Evolutionary conservation across 768 basidiomycete species (phyloP), one percentile per base, ranked within the genome.

Genomic region (Pulveroboletus sp.): DNA sequence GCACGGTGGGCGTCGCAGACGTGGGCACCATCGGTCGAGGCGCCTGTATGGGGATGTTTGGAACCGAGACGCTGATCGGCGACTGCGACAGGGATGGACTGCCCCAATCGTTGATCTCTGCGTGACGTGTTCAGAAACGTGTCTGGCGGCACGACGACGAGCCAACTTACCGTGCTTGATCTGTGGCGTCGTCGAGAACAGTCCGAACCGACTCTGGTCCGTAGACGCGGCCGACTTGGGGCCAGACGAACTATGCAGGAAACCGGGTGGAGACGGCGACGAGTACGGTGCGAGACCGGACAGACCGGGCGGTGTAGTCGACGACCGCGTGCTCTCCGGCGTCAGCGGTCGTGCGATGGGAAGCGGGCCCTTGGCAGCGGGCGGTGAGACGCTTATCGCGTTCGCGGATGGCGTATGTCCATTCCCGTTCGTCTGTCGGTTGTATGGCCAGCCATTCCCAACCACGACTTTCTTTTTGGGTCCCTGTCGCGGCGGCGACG

Each of bases 371-470:
- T 56, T 69, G 4, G 45, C 1, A 23, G 27, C 6, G 14, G 57
- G 51, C 6, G 59, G 65, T 11, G 64, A 65, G 10, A 40, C 39
- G 10, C 47, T 52, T 30, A 43, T 45, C 27, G 45, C 34, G 27
- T 29, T 40, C 22, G 47, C 38, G 10, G 54, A 31, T 19, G 41
- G 22, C n/a, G 50, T 19, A 23, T 62, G 59, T 34, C 68, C 69
- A 14, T 66, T 67, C 16, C 68, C 69, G 13, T 66, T 67, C 16
- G 54, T 29, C 24, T 64, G 62, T 38, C 24, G 57, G 14, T 55
- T 67, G 34, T 67, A 63, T n/a, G 76, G 74, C 76, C 80, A 80
- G 10, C 75, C 74, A 37, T 67, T 69, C 11, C 79, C 79, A 10
- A 81, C 74, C 2, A 80, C 61, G 40, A 64, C 61, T 31, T 58